Percentiles rank a stretch among this genome's conserved stretches.
Conservation (phyloP, 2,329 filamentous ascomycete species). For the Fusarium avenaceum region DNA sequence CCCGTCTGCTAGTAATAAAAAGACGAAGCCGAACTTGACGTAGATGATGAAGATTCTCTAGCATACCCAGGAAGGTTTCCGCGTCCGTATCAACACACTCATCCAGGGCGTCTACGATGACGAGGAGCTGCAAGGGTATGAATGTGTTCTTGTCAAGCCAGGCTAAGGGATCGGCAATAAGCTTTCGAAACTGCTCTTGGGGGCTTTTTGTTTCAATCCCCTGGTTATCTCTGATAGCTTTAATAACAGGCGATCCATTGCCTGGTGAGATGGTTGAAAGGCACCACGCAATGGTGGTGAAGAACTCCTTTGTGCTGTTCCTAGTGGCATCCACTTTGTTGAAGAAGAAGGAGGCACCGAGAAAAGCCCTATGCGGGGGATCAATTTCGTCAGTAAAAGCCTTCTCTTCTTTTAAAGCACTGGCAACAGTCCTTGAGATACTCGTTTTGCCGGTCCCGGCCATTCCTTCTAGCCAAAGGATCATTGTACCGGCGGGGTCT, state of each 20-base stretch:
- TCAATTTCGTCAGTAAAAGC: background rate
- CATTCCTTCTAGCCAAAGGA: constrained; percentile 25
- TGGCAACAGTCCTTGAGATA: constrained; percentile 19
- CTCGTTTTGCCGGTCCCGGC: constrained; percentile 27
- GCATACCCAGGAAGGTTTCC: background rate
- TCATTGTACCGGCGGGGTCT: background rate
- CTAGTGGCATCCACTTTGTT: constrained; percentile 15
- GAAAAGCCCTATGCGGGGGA: background rate
- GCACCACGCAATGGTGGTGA: constrained; percentile 11
- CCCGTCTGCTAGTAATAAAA: constrained; percentile 18
- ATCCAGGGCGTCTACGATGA: constrained; percentile 26
- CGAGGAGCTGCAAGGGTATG: background rate
- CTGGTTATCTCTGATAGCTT: constrained; percentile 1
- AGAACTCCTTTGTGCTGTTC: background rate
- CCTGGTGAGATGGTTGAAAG: background rate
- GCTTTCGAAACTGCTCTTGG: constrained; percentile 1
- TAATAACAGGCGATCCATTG: background rate
- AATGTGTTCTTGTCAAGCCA: background rate
- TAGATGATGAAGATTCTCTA: background rate
- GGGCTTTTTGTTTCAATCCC: constrained; percentile 8
- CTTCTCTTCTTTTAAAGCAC: background rate
- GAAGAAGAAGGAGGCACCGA: constrained; percentile 28
- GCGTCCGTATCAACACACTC: constrained; percentile 11
- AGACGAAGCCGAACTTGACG: constrained; percentile 18
- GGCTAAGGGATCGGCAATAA: constrained; percentile 7